Conservation (phyloP, 225 moss, liverwort and hornwort genomes). For the Physcomitrellopsis africana region DNA sequence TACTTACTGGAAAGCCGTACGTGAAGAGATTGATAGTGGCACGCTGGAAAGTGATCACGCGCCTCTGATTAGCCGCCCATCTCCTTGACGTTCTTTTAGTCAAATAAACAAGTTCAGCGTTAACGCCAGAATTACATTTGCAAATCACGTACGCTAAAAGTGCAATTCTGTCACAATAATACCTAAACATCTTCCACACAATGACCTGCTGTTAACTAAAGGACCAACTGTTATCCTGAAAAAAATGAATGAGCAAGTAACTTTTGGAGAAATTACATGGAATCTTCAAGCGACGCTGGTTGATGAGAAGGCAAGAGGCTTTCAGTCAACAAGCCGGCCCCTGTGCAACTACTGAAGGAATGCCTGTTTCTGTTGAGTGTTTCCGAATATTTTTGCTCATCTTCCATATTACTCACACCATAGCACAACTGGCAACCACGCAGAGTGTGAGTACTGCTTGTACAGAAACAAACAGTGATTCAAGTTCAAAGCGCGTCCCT, state of each 20-base stretch:
- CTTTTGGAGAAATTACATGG: constrained; percentile 55
- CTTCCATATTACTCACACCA: constrained; percentile 56
- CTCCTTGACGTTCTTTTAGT: constrained; percentile 38
- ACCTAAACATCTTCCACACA: neutral
- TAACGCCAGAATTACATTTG: neutral
- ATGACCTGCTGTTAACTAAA: constrained; percentile 18
- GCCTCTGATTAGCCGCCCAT: constrained; percentile 43
- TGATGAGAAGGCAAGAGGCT: constrained; percentile 57
- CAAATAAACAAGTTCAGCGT: constrained; percentile 1
- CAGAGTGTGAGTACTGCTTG: neutral
- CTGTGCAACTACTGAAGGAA: constrained; percentile 25
- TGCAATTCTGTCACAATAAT: neutral
- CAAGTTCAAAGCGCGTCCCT: too few species aligned
- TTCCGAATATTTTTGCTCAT: constrained; percentile 30
- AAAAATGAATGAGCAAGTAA: neutral
- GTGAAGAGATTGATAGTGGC: constrained; percentile 53
- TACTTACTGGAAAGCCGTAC: constrained; percentile 51
- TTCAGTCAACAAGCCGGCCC: constrained; percentile 50
- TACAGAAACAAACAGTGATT: too few species aligned
- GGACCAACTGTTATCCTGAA: constrained; percentile 2
- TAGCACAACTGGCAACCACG: constrained; percentile 54
- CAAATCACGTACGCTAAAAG: neutral
- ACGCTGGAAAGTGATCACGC: constrained; percentile 46
- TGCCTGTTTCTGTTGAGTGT: constrained; percentile 37
- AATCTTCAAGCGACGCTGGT: constrained; percentile 45